A percentile compares a stretch with the other conserved stretches of the same genome.
These are phyloP conservation scores for Hypsizygus marmoreus DNA, from an alignment of 768 basidiomycete species.

Conservation along the genomic window DNA sequence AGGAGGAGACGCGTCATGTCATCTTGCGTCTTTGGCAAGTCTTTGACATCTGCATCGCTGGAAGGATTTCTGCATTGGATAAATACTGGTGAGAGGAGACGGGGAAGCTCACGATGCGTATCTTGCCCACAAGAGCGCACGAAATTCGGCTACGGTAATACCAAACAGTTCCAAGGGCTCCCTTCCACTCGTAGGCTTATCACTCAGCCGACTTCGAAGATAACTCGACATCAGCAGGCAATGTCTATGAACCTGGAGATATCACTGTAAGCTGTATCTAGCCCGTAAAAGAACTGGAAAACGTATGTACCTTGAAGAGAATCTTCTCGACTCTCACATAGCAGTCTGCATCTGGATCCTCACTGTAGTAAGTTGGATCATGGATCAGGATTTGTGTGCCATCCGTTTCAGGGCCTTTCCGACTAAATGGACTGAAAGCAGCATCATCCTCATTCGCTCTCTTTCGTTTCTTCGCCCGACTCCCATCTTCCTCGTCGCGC, in stretches of 20 bases:
- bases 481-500: constrained; percentile 27
- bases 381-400: constrained; percentile 22
- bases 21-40: constrained; percentile 40
- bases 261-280: background rate
- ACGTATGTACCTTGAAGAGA: constrained; percentile 49
- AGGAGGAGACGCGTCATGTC: constrained; percentile 41
- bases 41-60: constrained; percentile 49
- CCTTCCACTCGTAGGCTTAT: constrained; percentile 19
- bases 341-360: constrained; percentile 36
- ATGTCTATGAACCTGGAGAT: constrained; percentile 23
- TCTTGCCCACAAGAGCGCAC: constrained; percentile 54
- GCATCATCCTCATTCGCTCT: constrained; percentile 27
- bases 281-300: background rate
- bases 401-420: constrained; percentile 17
- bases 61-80: background rate
- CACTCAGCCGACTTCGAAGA: constrained; percentile 17
- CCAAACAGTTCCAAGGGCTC: constrained; percentile 47
- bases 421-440: constrained; percentile 3
- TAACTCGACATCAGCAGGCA: constrained; percentile 22
- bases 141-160: constrained; percentile 47
- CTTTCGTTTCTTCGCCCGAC: constrained; percentile 27
- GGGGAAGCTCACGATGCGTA: constrained; percentile 48
- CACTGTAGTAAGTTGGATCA: constrained; percentile 41
- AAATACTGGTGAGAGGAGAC: background rate
- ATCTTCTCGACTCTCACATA: constrained; percentile 45